Evolutionary conservation across 148 eudicot genomes (phyloP).

Genomic region (Diospyros lotus): DNA sequence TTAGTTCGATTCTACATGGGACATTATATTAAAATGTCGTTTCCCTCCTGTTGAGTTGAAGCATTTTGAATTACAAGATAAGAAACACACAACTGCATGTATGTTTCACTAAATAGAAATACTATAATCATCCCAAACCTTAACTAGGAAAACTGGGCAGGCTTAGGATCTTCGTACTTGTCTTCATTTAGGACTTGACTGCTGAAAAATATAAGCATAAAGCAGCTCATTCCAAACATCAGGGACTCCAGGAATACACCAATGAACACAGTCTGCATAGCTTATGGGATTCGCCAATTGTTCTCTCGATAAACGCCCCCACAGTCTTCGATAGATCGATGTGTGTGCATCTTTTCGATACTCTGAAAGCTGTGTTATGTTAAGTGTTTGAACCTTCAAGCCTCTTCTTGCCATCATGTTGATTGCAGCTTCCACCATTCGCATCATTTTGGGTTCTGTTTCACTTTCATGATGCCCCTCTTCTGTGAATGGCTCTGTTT

Average conservation of each 20-base stretch:
- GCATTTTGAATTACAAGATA: too few relatives aligned
- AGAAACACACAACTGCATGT: too few relatives aligned
- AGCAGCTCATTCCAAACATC: conserved; percentile 6
- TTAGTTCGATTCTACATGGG: too few relatives aligned
- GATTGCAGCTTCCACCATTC: not conserved
- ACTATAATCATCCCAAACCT: too few relatives aligned
- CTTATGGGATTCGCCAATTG: not conserved
- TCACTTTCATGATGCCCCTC: not conserved
- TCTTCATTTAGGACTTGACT: too few relatives aligned
- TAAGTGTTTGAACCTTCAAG: not conserved
- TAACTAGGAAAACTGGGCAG: too few relatives aligned
- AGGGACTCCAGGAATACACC: not conserved
- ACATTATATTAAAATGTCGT: too few relatives aligned
- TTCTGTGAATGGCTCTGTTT: not conserved
- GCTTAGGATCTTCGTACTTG: too few relatives aligned
- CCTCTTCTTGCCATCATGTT: not conserved
- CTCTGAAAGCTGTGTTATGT: conserved; percentile 7
- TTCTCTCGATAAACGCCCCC: not conserved
- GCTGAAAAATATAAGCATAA: not conserved
- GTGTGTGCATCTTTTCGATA: conserved; percentile 8
- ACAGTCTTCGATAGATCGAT: not conserved
- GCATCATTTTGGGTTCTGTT: not conserved
- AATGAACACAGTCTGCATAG: conserved; percentile 2
- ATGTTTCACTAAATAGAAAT: too few relatives aligned
- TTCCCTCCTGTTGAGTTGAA: too few relatives aligned